Evolutionary conservation across 1,284 basidiomycete species (phyloP).

Genomic region (Termitomyces sp.): DNA sequence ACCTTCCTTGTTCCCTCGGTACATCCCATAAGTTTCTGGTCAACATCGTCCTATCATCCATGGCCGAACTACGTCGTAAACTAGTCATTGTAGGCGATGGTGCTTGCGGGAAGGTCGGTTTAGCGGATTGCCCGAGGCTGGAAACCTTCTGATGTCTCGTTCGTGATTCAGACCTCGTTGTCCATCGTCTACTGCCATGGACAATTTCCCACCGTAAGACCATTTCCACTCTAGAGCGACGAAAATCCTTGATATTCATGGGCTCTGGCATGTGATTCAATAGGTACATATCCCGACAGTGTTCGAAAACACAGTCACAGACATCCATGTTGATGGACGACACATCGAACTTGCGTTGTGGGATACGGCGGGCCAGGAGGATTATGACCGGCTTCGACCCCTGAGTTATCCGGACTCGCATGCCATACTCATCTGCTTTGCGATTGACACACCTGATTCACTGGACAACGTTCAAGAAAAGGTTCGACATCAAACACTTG

Average conservation of each 20-base stretch:
- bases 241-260: background rate
- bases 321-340: constrained; percentile 87
- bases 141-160: background rate
- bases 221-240: background rate
- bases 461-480: constrained; percentile 95
- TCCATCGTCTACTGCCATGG: constrained; percentile 86
- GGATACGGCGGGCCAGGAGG: constrained; percentile 95
- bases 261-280: background rate
- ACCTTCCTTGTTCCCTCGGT: background rate
- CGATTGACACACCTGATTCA: constrained; percentile 87
- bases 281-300: constrained; percentile 68
- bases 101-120: constrained; percentile 72
- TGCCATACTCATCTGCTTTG: constrained; percentile 91
- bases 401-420: constrained; percentile 90
- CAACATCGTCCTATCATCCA: constrained; percentile 17
- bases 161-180: constrained; percentile 66
- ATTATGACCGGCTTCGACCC: constrained; percentile 86
- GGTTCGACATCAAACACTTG: constrained; percentile 40
- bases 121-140: background rate
- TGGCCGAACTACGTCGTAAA: constrained; percentile 72
- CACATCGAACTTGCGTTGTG: constrained; percentile 89
- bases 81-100: constrained; percentile 79
- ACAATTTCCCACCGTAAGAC: constrained; percentile 82
- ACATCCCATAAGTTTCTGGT: background rate
- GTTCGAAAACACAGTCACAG: constrained; percentile 87